These are phyloP conservation scores for Harringtonia aguacate DNA, from an alignment of 2,329 filamentous ascomycete species.

Conservation along the genomic window DNA sequence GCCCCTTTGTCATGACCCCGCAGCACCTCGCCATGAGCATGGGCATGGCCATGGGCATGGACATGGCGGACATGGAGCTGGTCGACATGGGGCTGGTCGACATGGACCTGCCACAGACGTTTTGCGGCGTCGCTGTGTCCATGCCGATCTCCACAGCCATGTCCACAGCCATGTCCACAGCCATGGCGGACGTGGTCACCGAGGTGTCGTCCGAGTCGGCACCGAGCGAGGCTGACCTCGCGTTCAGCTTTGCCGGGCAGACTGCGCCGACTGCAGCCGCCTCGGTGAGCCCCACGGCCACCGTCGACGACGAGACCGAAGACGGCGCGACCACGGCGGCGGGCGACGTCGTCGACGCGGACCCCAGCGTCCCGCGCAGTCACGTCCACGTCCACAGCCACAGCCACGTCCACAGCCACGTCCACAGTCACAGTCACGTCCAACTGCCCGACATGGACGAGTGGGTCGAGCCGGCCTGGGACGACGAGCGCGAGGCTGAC, in stretches of 20 bases:
- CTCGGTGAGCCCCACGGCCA: too few species aligned
- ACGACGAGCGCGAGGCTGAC: slow-evolving; percentile 17
- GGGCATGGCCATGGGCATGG: slow-evolving; percentile 27
- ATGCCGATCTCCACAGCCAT: too few species aligned
- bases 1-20: slow-evolving; percentile 3
- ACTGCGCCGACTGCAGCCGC: not conserved
- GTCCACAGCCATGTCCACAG: too few species aligned
- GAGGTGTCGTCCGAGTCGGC: too few species aligned
- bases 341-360: slow-evolving; percentile 16
- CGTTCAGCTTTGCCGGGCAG: not conserved
- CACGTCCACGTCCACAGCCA: too few species aligned
- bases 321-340: slow-evolving; percentile 7
- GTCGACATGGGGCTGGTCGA: slow-evolving; percentile 2
- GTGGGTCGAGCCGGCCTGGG: slow-evolving; percentile 28
- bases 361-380: too few species aligned
- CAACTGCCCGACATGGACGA: slow-evolving; percentile 18
- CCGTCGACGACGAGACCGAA: not conserved
- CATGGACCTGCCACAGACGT: slow-evolving; percentile 8
- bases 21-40: slow-evolving; percentile 28
- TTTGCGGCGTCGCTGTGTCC: too few species aligned
- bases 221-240: not conserved
- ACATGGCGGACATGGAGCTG: slow-evolving; percentile 9
- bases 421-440: too few species aligned
- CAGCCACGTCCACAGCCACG: too few species aligned
- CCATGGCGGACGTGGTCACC: not conserved